Evolutionary conservation across 2,329 filamentous ascomycete species (phyloP), one percentile per base, ranked within the genome.

Genomic region (Ceratocystis albifundus): DNA sequence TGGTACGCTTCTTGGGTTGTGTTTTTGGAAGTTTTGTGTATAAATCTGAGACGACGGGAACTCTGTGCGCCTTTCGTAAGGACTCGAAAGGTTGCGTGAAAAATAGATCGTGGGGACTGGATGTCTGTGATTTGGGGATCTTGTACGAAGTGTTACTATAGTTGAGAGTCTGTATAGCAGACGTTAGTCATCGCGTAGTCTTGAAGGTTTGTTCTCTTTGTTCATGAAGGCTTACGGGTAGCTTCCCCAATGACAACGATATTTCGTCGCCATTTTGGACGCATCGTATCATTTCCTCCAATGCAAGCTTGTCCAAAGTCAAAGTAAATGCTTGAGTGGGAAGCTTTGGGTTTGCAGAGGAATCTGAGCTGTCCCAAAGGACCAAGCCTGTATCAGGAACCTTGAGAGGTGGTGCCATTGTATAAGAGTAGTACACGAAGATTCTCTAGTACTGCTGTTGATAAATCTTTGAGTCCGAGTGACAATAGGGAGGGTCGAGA

Each of bases 261-360:
- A 87, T 78, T 59, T 79, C 76, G 66, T 82, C 78, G 63, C 82
- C 83, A 75, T 80, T 78, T 71, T 81, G 80, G 48, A 82, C 79
- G 71, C 80, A 83, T 73, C 78, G 78, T 70, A 87, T 85, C 80
- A 87, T 82, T 69, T 83, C 79, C 72, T 85, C 82, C 71, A 87
- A 81, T 64, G 84, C 77, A 72, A 76, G 77, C 72, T 85, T 80
- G 70, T 77, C 80, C 69, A 87, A 74, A n/a, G 77, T 80, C 66
- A 87, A 75, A 69, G 82, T 79, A 72, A 87, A 83, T 41, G 81
- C 82, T 71, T 85, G 82, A 36, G 77, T 76, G 7, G 80, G 81
- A 46, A 82, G 74, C 67, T 76, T 74, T 64, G 77, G 32, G 66
- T 75, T 73, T 64, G 78, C 25, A 8, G 62, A 77, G 55, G 71